These are phyloP conservation scores for Colletotrichum karsti DNA, from an alignment of 2,329 filamentous ascomycete genomes.

Conservation along the genomic window DNA sequence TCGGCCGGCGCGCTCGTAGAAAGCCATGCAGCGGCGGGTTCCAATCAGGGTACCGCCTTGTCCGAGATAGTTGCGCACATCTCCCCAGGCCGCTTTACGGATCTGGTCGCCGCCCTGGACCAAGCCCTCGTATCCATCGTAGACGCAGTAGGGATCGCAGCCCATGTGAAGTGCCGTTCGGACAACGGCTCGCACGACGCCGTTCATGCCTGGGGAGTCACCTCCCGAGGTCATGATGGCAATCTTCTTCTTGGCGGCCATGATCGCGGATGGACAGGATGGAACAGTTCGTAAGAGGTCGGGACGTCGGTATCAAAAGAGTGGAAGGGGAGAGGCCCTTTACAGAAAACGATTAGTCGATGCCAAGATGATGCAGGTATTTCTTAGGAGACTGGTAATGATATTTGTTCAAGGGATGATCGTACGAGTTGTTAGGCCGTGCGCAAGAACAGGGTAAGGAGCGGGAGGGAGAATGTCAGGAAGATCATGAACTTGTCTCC, in stretches of 20 bases:
- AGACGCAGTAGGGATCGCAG: slow-evolving; percentile 82
- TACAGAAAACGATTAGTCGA: slow-evolving; percentile 5
- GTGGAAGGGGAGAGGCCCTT: neutral
- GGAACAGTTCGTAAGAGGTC: slow-evolving; percentile 1
- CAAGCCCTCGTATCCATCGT: slow-evolving; percentile 95
- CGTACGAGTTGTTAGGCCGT: slow-evolving; percentile 15
- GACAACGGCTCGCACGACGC: slow-evolving; percentile 87
- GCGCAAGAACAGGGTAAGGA: slow-evolving; percentile 2
- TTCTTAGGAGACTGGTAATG: neutral
- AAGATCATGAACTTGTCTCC: slow-evolving; percentile 21
- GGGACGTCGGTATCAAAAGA: slow-evolving; percentile 7
- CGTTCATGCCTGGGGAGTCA: slow-evolving; percentile 96
- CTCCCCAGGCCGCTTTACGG: slow-evolving; percentile 87
- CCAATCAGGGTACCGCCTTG: slow-evolving; percentile 97
- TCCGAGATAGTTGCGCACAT: slow-evolving; percentile 92
- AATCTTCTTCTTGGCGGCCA: slow-evolving; percentile 71
- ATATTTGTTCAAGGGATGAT: slow-evolving; percentile 18
- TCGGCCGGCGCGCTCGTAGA: slow-evolving; percentile 88
- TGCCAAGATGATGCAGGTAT: neutral
- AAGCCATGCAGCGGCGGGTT: slow-evolving; percentile 90
- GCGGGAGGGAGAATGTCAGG: slow-evolving; percentile 5
- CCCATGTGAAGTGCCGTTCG: slow-evolving; percentile 88
- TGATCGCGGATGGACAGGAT: slow-evolving; percentile 33
- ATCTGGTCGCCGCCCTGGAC: slow-evolving; percentile 91
- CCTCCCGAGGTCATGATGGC: slow-evolving; percentile 95